Conservation (phyloP, 225 moss, liverwort and hornwort genomes). For the Physcomitrium patens region DNA sequence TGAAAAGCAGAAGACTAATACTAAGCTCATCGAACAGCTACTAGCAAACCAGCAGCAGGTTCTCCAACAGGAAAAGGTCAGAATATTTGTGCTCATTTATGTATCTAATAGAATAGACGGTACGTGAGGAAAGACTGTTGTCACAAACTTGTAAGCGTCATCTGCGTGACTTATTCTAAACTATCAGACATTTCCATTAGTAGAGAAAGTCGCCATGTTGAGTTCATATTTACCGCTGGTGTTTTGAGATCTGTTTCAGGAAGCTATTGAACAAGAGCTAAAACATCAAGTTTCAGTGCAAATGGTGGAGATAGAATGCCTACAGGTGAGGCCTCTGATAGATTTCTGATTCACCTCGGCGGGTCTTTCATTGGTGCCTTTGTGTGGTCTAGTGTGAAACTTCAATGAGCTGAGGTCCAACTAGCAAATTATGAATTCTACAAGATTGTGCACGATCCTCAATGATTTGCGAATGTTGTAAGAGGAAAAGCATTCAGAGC, state of each 20-base stretch:
- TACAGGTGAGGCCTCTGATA: conserved; percentile 40
- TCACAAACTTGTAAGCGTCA: neutral
- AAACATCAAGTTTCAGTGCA: conserved; percentile 46
- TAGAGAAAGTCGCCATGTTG: neutral
- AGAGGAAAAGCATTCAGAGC: conserved; percentile 9
- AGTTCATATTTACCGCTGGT: conserved; percentile 17
- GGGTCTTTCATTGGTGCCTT: too few relatives aligned
- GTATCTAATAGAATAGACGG: neutral
- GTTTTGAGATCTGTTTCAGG: conserved; percentile 32
- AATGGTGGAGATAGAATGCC: conserved; percentile 43
- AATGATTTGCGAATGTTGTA: neutral
- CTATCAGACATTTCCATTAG: neutral
- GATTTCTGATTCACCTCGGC: too few relatives aligned
- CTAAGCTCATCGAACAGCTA: conserved; percentile 36
- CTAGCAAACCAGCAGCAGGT: conserved; percentile 48
- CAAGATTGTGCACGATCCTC: conserved; percentile 2
- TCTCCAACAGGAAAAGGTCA: conserved; percentile 56
- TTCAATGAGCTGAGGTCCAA: neutral
- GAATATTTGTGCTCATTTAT: neutral
- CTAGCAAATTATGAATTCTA: neutral
- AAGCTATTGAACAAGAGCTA: conserved; percentile 42
- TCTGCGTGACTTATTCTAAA: neutral
- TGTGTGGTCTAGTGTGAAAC: too few relatives aligned
- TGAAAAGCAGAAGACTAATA: conserved; percentile 53
- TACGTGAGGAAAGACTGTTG: neutral